Evolutionary conservation across 768 basidiomycete genomes (phyloP), one percentile per base, ranked within the genome.

Genomic region (Lactarius quietus): DNA sequence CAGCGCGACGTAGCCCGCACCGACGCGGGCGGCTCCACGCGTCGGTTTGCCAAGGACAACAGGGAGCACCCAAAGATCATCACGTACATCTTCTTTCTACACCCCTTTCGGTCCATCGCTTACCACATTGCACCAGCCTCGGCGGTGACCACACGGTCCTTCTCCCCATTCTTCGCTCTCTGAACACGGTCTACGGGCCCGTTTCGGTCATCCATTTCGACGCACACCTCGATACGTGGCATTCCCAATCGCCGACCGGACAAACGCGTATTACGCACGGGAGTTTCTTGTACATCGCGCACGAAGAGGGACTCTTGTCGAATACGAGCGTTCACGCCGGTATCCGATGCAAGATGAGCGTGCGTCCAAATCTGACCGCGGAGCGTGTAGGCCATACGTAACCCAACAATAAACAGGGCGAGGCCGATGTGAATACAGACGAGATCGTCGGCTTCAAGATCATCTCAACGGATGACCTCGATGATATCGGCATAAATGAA

Each of bases 81-180:
- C 65, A 88, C 88, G 76, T 79, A 63, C 56, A 68, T 61, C 18
- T 38, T 18, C 35, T 6, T 23, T 8, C 45, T 51, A 14, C 48
- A 2, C n/a, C 7, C 53, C 54, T n/a, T 23, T 18, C 9, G n/a
- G 14, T 35, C 17, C 35, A 12, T 12, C 12, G 38, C 18, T 65
- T 66, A 61, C n/a, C n/a, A 62, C 7, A 6, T 26, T 2, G 6
- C n/a, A 23, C 15, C 67, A 77, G 76, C 36, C 70, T 75, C 79
- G 94, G 94, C 29, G 93, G 93, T 7, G 93, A 95, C 71, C 93
- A 95, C 74, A 92, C 92, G 17, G 90, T 94, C 68, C 92, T 90
- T 9, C 82, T 93, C 20, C 92, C 93, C 9, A 93, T 95, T 69
- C 82, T 95, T 17, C 87, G 92, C 53, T 84, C 93, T 18, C 76